Evolutionary conservation across 176 grass and related monocot species (phyloP), one percentile per base, ranked within the genome.

Genomic region (Aegilops tauschii): DNA sequence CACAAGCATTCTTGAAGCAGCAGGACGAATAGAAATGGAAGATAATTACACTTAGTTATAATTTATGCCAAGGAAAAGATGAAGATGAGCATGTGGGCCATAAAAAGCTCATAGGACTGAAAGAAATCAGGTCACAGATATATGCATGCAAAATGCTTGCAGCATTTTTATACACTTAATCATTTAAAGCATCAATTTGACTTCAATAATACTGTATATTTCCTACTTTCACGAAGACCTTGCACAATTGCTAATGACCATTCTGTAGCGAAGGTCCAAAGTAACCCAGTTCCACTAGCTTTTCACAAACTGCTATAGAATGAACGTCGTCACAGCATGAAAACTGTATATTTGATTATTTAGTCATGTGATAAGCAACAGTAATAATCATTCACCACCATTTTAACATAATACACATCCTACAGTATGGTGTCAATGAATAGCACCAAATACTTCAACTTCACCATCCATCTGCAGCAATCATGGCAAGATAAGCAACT

Each of bases 401-500:
- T 65, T 71, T 78, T 30, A 52, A 8, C 4, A 30, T 8, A 29
- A 82, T 45, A 71, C 44, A 20, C 20, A 84, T 45, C 7, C 6
- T 69, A 80, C 8, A 64, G 69, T 34, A 50, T 31, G 61, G 18
- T 64, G 76, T 11, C 20, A 67, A 72, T 29, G 23, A 39, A 37
- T 54, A 54, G 50, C 50, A 54, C 50, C 50, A 6, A 50, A 58
- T 3, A 39, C 32, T 85, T 85, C 18, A 75, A 71, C 1, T 28
- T 18, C 18, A 76, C 29, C 20, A 47, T 37, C 4, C 12, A 88
- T 17, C 28, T 63, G 14, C 6, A 14, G 31, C 16, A 9, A 23
- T 17, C 30, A 35, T 28, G 63, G 44, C 64, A 59, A 70, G 71
- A 77, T 8, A 80, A 66, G 47, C 8, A 56, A 81, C 80, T 83